Base-by-base conservation (phyloP, 1,284 basidiomycete species). In the Exobasidium cylindrosporum region DNA sequence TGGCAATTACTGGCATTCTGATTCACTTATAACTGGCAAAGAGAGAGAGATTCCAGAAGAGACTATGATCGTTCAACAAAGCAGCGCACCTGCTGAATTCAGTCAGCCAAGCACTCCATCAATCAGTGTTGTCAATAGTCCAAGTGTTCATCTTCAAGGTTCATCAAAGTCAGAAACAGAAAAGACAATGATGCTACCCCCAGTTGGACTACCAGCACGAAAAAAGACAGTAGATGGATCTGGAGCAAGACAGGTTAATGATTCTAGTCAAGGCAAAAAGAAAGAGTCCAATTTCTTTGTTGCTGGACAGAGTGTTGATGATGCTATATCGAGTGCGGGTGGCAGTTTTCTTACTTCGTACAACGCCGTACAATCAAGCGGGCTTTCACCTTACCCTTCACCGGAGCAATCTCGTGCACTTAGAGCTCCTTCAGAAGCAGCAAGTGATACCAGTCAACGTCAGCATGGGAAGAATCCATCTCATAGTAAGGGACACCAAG, bases 61-160 rank as follows among this genome's bases (percentile, higher is more conserved):
- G 14, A 24, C n/a, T 4, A 50, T 24, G 21, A 50, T 50, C 14
- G 47, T 28, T 14, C 21, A 50, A 50, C 47, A 50, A 50, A 50
- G 26, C 26, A 50, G 47, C 26, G 47, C 47, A 50, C 47, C 47
- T 23, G 47, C 47, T 50, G 47, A 50, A 28, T 50, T 50, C 47
- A 50, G 47, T 50, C 47, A 50, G 26, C 47, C 47, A 24, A 24
- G 13, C 26, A 50, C 47, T 21, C 47, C 47, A 5, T 28, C 35
- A 17, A 40, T 40, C 35, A 40, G 35, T 40, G 10, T 40, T 7
- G 17, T 40, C 10, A 17, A 7, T 17, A 40, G 35, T 40, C 35
- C 35, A 40, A 40, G 17, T 40, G 7, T 17, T 17, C 17, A 10
- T 7, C 35, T 40, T 40, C 35, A 40, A 40, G n/a, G n/a, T n/a